Conservation (phyloP, 2,329 filamentous ascomycete species). For the Botrytis fragariae region DNA sequence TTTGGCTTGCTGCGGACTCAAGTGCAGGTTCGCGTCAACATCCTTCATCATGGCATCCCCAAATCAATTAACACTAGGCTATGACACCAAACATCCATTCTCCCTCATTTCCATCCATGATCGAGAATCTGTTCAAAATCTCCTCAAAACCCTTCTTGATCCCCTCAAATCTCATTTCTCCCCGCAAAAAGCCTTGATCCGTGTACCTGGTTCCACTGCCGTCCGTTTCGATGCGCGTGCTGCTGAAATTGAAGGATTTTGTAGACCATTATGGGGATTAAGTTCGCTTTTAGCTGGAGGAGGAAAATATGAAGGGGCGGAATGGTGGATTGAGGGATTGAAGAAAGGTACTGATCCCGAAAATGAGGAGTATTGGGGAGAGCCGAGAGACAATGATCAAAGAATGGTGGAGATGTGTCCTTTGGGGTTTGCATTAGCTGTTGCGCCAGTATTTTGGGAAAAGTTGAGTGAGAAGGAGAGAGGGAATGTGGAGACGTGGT, state of each 20-base stretch:
- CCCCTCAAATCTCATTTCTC: conserved; percentile 73
- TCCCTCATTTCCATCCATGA: conserved; percentile 50
- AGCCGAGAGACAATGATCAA: conserved; percentile 73
- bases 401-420: conserved; percentile 85
- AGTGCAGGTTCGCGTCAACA: background rate
- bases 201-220: conserved; percentile 65
- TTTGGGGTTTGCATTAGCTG: conserved; percentile 70
- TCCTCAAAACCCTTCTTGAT: conserved; percentile 63
- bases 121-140: conserved; percentile 57
- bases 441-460: conserved; percentile 52
- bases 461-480: conserved; percentile 61
- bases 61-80: conserved; percentile 45
- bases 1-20: background rate
- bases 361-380: conserved; percentile 72
- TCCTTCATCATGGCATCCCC: conserved; percentile 10
- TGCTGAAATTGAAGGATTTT: conserved; percentile 63
- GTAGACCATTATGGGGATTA: conserved; percentile 70
- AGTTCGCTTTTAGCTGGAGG: conserved; percentile 68
- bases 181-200: conserved; percentile 60
- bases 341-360: conserved; percentile 69
- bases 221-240: conserved; percentile 76
- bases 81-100: conserved; percentile 55
- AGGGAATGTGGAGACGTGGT: conserved; percentile 66
- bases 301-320: conserved; percentile 60
- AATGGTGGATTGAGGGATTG: conserved; percentile 68